Evolutionary conservation across 2,329 filamentous ascomycete species (phyloP).

Genomic region (Coniochaeta prunicola): DNA sequence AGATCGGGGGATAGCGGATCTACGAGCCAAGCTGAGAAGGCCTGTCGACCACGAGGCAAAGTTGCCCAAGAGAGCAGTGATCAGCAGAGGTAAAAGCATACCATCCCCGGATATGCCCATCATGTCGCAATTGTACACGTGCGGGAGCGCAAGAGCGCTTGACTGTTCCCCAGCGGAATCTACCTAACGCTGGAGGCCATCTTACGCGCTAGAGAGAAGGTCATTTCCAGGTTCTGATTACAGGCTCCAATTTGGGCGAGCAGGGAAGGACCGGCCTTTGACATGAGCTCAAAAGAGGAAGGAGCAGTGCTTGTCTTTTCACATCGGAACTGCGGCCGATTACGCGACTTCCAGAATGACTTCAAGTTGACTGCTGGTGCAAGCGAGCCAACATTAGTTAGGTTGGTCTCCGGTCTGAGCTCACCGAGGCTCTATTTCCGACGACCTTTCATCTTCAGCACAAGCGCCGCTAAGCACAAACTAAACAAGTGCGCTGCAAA

Average conservation of each 20-base stretch:
- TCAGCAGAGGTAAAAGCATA: background rate
- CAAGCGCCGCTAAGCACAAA: background rate
- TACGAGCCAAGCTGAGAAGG: background rate
- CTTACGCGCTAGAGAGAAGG: too few species aligned
- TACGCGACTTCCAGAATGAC: too few species aligned
- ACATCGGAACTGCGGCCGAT: background rate
- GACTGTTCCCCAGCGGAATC: background rate
- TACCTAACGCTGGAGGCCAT: too few species aligned
- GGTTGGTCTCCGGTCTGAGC: too few species aligned
- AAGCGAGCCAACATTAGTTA: too few species aligned
- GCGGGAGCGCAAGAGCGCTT: background rate
- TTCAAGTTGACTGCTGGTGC: too few species aligned
- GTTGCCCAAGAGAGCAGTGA: background rate
- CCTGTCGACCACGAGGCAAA: background rate
- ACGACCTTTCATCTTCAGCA: background rate
- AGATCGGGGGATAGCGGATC: background rate
- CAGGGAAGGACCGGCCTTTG: background rate
- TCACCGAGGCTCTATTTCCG: too few species aligned
- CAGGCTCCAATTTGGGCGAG: background rate
- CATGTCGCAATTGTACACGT: background rate
- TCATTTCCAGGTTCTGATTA: background rate
- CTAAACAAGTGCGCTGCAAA: background rate
- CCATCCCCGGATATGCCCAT: background rate
- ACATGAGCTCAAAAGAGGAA: background rate
- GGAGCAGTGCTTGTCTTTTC: background rate